Base-by-base conservation (phyloP, 106 monocot genomes). In the Dendrobium officinale region DNA sequence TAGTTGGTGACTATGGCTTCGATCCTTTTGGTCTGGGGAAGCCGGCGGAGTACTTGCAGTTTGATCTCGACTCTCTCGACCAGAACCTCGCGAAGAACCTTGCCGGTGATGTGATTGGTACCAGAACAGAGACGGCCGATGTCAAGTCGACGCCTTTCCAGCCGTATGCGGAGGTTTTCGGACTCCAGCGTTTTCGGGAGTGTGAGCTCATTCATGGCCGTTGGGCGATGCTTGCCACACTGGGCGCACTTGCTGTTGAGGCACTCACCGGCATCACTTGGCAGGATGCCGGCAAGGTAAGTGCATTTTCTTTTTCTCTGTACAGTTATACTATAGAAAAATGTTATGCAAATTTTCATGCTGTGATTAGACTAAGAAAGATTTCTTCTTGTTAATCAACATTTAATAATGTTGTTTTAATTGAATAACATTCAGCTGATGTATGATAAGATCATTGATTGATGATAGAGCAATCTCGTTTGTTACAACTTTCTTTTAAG, bases 281-380 rank as follows among this genome's bases (percentile, higher is more conserved):
- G 96, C 96, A 96, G 74, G 96, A 96, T 47, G 96, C 96, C 47
- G 96, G 96, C 81, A 96, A 96, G 96, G 96, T 96, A 86, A 37
- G 37, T 37, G 37, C 16, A 51, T 0, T 2, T 13, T 51, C 2
- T 51, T 13, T 51, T 3, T 51, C 51, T 51, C 51, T 51, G 45
- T 45, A 1, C 45, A 45, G 8, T 9, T 45, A 45, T 7, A 45
- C 45, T 45, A 13, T 51, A 51, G 51, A 51, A 10, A 13, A 51
- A 15, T 51, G 51, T 51, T 51, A 13, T 51, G 1, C 51, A 51
- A 51, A 51, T 15, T 3, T 13, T 51, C 51, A 51, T 51, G 10
- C 51, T 15, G 51, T 51, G 51, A 51, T 51, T 15, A 51, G 1
- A 51, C 13, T 51, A 51, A 15, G 13, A 11, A 13, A 51, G 10